Conservation (phyloP, 331 rosid genomes). For the Pyracantha coccinea region DNA sequence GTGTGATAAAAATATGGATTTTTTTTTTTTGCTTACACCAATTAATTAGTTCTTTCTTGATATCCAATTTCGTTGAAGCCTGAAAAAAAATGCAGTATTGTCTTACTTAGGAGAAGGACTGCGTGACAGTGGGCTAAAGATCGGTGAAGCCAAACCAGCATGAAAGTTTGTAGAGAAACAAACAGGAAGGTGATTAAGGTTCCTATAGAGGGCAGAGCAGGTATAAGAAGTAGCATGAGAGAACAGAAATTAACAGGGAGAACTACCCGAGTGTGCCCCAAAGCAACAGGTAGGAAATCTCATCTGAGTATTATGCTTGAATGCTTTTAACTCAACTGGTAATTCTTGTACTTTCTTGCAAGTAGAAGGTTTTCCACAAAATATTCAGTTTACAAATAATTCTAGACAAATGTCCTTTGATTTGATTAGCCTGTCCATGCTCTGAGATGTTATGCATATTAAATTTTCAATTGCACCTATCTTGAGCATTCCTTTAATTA, state of each 20-base stretch:
- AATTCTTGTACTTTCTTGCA: background rate
- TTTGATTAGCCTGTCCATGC: background rate
- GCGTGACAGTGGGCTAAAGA: background rate
- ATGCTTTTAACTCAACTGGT: slow-evolving; percentile 1
- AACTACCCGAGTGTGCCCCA: slow-evolving; percentile 17
- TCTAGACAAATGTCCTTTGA: background rate
- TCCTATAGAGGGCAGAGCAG: slow-evolving; percentile 25
- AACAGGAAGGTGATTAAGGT: slow-evolving; percentile 27
- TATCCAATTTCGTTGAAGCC: background rate
- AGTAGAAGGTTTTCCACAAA: background rate
- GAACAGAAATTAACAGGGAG: slow-evolving; percentile 33
- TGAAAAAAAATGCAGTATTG: background rate
- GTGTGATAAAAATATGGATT: background rate
- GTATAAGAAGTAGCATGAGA: slow-evolving; percentile 16
- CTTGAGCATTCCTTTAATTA: background rate
- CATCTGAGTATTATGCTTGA: background rate
- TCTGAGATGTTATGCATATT: background rate
- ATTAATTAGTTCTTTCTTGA: background rate
- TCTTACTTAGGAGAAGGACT: slow-evolving; percentile 5
- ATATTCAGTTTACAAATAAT: background rate
- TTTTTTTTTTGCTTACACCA: background rate
- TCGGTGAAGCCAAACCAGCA: slow-evolving; percentile 32
- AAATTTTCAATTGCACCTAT: background rate
- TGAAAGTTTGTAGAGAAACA: slow-evolving; percentile 30
- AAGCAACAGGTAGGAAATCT: slow-evolving; percentile 27